These are phyloP conservation scores for Leccinum barrowsii DNA, from an alignment of 768 basidiomycete species.

Conservation along the genomic window DNA sequence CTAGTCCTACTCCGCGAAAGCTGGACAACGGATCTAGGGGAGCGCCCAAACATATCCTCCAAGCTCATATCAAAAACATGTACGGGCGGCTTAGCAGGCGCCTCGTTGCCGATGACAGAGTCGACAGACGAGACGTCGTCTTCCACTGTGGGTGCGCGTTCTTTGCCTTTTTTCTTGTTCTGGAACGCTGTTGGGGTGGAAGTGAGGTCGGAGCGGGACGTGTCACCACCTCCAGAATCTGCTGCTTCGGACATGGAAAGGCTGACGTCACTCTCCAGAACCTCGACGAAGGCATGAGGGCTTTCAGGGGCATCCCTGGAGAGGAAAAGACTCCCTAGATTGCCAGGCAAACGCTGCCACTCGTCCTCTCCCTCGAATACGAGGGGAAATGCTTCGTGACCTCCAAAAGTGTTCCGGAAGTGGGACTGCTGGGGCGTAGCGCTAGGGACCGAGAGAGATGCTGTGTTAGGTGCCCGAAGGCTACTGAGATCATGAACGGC, in stretches of 20 bases:
- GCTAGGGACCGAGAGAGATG: constrained; percentile 32
- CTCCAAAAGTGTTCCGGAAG: constrained; percentile 62
- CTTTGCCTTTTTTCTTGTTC: constrained; percentile 51
- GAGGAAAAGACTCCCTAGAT: constrained; percentile 40
- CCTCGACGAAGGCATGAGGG: constrained; percentile 66
- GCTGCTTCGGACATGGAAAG: constrained; percentile 29
- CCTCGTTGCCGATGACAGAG: constrained; percentile 40
- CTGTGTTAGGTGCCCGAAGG: constrained; percentile 32
- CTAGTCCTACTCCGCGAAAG: constrained; percentile 18
- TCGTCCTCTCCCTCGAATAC: constrained; percentile 52
- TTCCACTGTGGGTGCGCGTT: constrained; percentile 27
- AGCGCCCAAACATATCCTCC: constrained; percentile 25
- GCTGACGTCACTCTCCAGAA: constrained; percentile 42
- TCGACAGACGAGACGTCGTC: constrained; percentile 38
- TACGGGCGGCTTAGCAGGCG: constrained; percentile 54
- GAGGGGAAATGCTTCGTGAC: constrained; percentile 41
- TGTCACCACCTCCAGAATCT: constrained; percentile 34
- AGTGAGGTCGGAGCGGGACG: constrained; percentile 24
- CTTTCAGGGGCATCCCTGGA: constrained; percentile 33
- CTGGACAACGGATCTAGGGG: constrained; percentile 13
- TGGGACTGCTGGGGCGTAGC: constrained; percentile 32
- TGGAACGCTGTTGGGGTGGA: constrained; percentile 12
- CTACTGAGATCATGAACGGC: constrained; percentile 54
- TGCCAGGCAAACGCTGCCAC: constrained; percentile 57
- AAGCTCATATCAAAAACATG: constrained; percentile 49